These are phyloP conservation scores for Aspergillus pseudoterreus DNA, from an alignment of 2,329 filamentous ascomycete genomes.

Conservation along the genomic window DNA sequence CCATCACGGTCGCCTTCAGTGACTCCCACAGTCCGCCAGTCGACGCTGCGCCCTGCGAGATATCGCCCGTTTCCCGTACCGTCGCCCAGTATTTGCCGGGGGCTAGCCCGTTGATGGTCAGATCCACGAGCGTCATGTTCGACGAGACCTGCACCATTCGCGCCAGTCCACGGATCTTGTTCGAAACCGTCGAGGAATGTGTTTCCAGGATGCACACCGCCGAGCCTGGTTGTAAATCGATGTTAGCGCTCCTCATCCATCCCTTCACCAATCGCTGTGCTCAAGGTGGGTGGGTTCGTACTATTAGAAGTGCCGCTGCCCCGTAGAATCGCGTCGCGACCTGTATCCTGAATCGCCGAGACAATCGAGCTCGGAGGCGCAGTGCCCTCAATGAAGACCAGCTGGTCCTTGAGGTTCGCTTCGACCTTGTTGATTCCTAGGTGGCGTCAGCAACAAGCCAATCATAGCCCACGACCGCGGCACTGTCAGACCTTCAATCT, in stretches of 20 bases:
- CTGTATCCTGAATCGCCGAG: constrained; percentile 80
- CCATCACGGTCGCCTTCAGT: constrained; percentile 40
- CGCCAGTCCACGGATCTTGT: constrained; percentile 78
- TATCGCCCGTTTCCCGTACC: constrained; percentile 81
- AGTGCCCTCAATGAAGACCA: constrained; percentile 81
- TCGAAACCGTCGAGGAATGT: constrained; percentile 56
- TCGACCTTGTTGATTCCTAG: constrained; percentile 77
- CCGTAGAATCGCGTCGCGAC: constrained; percentile 88
- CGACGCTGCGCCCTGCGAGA: constrained; percentile 76
- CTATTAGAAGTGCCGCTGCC: constrained; percentile 83
- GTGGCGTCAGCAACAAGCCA: background rate
- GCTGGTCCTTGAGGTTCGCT: constrained; percentile 75
- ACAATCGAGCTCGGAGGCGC: constrained; percentile 88
- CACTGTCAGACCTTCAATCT: constrained; percentile 58
- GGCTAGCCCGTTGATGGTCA: constrained; percentile 77
- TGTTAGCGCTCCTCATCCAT: background rate
- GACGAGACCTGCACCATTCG: constrained; percentile 89
- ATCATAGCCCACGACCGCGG: background rate
- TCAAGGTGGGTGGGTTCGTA: constrained; percentile 35
- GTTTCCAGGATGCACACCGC: constrained; percentile 95
- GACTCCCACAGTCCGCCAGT: constrained; percentile 79
- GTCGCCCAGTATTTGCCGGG: constrained; percentile 80
- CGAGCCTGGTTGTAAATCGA: constrained; percentile 21
- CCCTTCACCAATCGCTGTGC: background rate
- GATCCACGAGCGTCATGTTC: constrained; percentile 75